phyloP scores from a whole-genome alignment of 306 rosid genomes.

The Gillenia trifoliata region DNA sequence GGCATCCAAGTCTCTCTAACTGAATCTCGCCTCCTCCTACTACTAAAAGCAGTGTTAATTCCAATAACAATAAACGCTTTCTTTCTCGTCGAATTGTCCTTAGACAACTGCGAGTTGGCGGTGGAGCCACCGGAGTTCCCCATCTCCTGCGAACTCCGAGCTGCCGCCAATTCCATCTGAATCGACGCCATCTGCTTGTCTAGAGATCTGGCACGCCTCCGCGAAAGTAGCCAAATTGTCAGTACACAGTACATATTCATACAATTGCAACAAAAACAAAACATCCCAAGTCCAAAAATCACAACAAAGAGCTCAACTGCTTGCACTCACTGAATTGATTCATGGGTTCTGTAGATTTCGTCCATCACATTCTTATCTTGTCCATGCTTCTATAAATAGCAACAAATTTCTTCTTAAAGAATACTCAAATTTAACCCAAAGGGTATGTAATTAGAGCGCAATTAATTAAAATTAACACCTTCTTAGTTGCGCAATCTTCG shows the following conservation, averaged over 20 bases:
- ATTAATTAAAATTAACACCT: constrained; percentile 23
- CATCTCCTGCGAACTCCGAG: constrained; percentile 58
- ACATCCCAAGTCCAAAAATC: constrained; percentile 12
- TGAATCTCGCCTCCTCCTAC: constrained; percentile 94
- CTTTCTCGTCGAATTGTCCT: constrained; percentile 40
- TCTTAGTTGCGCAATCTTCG: constrained; percentile 52
- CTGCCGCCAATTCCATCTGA: constrained; percentile 73
- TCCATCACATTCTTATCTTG: constrained; percentile 46
- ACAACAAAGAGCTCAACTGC: constrained; percentile 4
- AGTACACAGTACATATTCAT: background rate
- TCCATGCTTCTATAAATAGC: constrained; percentile 39
- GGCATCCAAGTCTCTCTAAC: constrained; percentile 99
- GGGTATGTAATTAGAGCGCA: background rate
- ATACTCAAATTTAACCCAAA: background rate
- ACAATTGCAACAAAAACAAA: constrained; percentile 3
- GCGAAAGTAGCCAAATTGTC: constrained; percentile 16
- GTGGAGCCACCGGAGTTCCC: constrained; percentile 39
- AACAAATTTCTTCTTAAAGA: constrained; percentile 3
- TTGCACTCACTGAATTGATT: constrained; percentile 83
- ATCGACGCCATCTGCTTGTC: constrained; percentile 85
- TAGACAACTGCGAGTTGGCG: constrained; percentile 12
- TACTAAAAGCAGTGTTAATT: constrained; percentile 96
- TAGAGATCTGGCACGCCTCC: constrained; percentile 59
- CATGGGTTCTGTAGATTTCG: constrained; percentile 72
- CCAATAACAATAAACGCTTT: constrained; percentile 86